Conservation (phyloP, 768 basidiomycete genomes). For the Rhizopogon vinicolor region DNA sequence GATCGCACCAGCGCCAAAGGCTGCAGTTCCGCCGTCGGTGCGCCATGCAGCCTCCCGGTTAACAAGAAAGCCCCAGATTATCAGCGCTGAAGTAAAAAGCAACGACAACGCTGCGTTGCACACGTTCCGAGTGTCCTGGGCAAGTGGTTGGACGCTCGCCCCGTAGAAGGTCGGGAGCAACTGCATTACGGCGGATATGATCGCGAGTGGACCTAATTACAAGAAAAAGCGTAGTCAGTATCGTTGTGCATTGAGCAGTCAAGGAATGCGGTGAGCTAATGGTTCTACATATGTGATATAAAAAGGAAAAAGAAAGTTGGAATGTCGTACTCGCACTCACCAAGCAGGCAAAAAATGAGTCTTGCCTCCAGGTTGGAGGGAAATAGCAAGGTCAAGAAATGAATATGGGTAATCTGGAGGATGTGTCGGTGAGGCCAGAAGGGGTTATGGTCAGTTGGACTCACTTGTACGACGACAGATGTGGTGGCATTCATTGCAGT, state of each 20-base stretch:
- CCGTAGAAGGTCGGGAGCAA: slow-evolving; percentile 59
- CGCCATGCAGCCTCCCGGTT: slow-evolving; percentile 94
- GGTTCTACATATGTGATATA: neutral
- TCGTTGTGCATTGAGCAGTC: neutral
- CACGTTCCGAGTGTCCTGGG: slow-evolving; percentile 81
- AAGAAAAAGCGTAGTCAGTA: neutral
- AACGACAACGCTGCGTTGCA: slow-evolving; percentile 97
- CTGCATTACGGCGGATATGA: slow-evolving; percentile 80
- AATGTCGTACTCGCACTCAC: slow-evolving; percentile 31
- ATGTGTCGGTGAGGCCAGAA: neutral
- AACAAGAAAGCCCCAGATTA: slow-evolving; percentile 90
- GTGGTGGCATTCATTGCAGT: slow-evolving; percentile 83
- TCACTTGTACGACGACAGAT: slow-evolving; percentile 80
- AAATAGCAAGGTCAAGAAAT: slow-evolving; percentile 92
- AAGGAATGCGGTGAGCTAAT: neutral
- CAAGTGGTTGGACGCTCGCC: slow-evolving; percentile 41
- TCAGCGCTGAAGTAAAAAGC: slow-evolving; percentile 83
- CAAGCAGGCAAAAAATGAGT: slow-evolving; percentile 82
- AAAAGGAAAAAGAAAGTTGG: neutral
- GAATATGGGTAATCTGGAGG: slow-evolving; percentile 88
- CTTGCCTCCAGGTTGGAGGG: slow-evolving; percentile 86
- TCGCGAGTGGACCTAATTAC: slow-evolving; percentile 68
- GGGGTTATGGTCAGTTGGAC: slow-evolving; percentile 13
- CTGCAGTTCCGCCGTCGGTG: slow-evolving; percentile 93
- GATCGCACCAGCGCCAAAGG: slow-evolving; percentile 84